Evolutionary conservation across 768 basidiomycete species (phyloP).

Genomic region (Xanthoconium purpureum): DNA sequence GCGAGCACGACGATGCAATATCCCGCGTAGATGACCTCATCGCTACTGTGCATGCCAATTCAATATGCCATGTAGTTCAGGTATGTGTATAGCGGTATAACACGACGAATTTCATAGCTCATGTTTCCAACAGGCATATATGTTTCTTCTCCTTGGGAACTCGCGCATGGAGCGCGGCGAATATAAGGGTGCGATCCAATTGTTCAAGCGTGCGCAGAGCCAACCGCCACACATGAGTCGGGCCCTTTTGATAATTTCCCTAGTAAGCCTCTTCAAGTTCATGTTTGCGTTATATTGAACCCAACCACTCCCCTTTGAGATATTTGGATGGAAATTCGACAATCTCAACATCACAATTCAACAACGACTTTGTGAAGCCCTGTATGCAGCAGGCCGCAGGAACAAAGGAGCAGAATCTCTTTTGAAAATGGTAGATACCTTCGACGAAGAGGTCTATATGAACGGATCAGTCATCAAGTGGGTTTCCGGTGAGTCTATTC

Average conservation of each 20-base stretch:
- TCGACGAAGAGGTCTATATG: not conserved
- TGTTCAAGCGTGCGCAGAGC: not conserved
- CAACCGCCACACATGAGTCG: not conserved
- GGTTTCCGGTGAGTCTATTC: not conserved
- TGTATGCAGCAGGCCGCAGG: not conserved
- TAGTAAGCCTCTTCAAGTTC: not conserved
- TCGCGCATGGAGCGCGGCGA: not conserved
- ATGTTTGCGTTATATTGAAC: too few species aligned
- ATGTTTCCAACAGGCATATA: not conserved
- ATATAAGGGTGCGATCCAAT: not conserved
- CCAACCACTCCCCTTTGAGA: not conserved
- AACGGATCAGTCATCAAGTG: not conserved
- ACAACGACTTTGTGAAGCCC: not conserved
- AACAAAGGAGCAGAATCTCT: not conserved
- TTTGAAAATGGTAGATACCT: not conserved
- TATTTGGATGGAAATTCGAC: constrained; percentile 12
- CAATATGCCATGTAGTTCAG: not conserved
- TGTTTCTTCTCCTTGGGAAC: not conserved
- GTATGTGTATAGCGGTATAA: not conserved
- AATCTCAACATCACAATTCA: not conserved
- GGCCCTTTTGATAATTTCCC: not conserved
- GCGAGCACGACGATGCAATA: not conserved
- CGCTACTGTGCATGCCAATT: not conserved
- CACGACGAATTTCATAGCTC: not conserved
- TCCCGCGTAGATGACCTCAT: not conserved